These are phyloP conservation scores for Polychytrium aggregatum DNA, from an alignment of 192 early-diverging fungal genomes.

Conservation along the genomic window DNA sequence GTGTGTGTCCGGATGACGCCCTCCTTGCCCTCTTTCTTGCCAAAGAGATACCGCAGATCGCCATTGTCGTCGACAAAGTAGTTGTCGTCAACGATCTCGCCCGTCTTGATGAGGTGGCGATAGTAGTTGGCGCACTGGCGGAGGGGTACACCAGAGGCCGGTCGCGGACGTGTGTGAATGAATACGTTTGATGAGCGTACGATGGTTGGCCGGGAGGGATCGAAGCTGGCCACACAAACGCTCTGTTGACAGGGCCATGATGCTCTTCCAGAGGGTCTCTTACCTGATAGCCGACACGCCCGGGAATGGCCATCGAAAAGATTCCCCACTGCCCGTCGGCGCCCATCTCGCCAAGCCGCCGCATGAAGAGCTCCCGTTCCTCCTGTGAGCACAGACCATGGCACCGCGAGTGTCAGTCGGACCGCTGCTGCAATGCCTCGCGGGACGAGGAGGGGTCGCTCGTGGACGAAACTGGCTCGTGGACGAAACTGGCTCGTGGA, in stretches of 20 bases:
- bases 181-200: too few relatives aligned
- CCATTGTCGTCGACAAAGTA: slow-evolving; percentile 85
- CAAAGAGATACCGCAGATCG: slow-evolving; percentile 83
- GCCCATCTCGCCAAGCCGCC: slow-evolving; percentile 73
- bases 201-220: too few relatives aligned
- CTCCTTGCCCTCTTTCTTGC: slow-evolving; percentile 71
- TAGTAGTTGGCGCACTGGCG: slow-evolving; percentile 91
- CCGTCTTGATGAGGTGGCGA: slow-evolving; percentile 75
- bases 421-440: too few relatives aligned
- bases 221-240: too few relatives aligned
- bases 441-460: too few relatives aligned
- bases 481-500: too few relatives aligned
- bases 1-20: slow-evolving; percentile 73
- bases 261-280: too few relatives aligned
- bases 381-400: slow-evolving; percentile 43
- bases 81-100: slow-evolving; percentile 81
- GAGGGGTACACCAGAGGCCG: too few relatives aligned
- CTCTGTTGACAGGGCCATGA: too few relatives aligned
- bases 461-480: too few relatives aligned
- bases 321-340: slow-evolving; percentile 96
- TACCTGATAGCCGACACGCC: slow-evolving; percentile 92
- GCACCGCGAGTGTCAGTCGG: too few relatives aligned
- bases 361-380: slow-evolving; percentile 77
- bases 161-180: too few relatives aligned
- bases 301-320: slow-evolving; percentile 90